These are phyloP conservation scores for Capsicum rhomboideum DNA, from an alignment of 257 asterid species.

Conservation along the genomic window DNA sequence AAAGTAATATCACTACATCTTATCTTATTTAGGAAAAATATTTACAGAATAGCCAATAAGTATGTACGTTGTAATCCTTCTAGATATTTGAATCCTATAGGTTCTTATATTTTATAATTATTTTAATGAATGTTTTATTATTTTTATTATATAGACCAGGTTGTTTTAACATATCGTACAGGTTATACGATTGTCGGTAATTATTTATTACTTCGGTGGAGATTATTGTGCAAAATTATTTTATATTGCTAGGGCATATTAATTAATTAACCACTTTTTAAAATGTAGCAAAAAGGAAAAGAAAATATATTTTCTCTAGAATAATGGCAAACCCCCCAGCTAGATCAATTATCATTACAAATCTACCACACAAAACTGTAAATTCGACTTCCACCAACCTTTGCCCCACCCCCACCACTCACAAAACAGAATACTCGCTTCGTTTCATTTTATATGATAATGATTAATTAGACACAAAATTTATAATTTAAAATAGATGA, in stretches of 20 bases:
- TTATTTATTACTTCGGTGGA: neutral
- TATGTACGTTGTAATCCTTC: too few relatives aligned
- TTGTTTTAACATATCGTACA: neutral
- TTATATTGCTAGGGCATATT: neutral
- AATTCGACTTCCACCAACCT: neutral
- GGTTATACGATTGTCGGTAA: neutral
- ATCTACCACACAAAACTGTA: neutral
- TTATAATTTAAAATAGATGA: neutral
- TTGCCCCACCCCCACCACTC: neutral
- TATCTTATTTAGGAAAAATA: too few relatives aligned
- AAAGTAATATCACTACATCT: too few relatives aligned
- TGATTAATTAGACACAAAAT: neutral
- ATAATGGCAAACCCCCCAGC: neutral
- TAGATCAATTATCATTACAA: neutral
- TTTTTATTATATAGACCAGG: too few relatives aligned
- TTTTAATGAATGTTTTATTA: too few relatives aligned
- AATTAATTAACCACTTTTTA: neutral
- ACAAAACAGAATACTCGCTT: neutral
- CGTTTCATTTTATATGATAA: too few relatives aligned
- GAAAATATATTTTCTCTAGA: neutral
- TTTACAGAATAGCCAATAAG: too few relatives aligned
- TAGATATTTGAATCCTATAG: too few relatives aligned
- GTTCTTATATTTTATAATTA: too few relatives aligned
- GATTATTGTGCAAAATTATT: neutral
- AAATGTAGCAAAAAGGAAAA: neutral